Evolutionary conservation across 2,329 filamentous ascomycete species (phyloP), one percentile per base, ranked within the genome.

Genomic region (Fonsecaea multimorphosa): DNA sequence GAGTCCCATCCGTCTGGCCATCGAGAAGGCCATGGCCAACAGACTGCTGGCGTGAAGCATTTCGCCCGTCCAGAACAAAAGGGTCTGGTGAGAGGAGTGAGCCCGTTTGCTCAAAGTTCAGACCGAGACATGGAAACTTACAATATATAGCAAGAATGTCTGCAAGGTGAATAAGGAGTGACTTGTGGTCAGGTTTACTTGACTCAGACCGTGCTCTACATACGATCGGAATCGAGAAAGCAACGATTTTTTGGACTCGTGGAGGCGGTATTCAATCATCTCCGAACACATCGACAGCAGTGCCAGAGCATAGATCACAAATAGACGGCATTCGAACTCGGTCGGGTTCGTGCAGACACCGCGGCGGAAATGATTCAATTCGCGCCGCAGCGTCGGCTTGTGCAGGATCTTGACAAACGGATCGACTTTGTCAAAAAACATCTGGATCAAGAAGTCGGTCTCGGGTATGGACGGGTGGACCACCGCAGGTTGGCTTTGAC

Each of bases 1-100:
- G n/a, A 76, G 65, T 2, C 75, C 74, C 67, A 75, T 71, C 8
- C 70, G 63, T 31, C 70, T 68, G 1, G 78, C 77, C 46, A 53
- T 58, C n/a, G 61, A 24, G 19, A 58, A 24, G 9, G 61, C 61
- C 1, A 63, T 44, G 19, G 54, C 53, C 12, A 63, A 27, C 9
- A 63, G 54, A 56, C 53, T 58, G 54, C 40, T 58, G 1, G 31
- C 61, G 46, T 58, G 61, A 19, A 63, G 61, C 53, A 63, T 63
- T 44, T 58, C 61, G 31, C 61, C 61, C 5, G 54, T 63, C 61
- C 61, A 63, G 46, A 63, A 58, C 3, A 63, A 31, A 8, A 63
- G 24, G 1, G 61, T 63, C 61, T 58, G 46, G 29, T 9, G 29
- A 19, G 24, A 14, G 36, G 24, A 34, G 27, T 56, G 6, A 46